These are phyloP conservation scores for Mycena haematopus DNA, from an alignment of 768 basidiomycete genomes.

Conservation along the genomic window DNA sequence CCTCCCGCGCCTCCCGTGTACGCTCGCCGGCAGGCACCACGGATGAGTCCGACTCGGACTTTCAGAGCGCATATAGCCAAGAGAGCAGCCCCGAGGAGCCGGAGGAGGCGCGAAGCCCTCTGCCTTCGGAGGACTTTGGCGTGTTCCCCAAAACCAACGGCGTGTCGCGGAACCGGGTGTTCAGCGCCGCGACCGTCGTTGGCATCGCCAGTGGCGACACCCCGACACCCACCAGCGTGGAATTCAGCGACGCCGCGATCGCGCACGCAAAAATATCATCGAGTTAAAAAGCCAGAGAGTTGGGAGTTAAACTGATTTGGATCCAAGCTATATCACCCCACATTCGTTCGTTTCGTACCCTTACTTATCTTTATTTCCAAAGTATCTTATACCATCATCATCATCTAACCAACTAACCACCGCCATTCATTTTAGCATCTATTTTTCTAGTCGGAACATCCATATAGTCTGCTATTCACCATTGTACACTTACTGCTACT, in stretches of 20 bases:
- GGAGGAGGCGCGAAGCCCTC: constrained; percentile 31
- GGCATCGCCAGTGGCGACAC: constrained; percentile 28
- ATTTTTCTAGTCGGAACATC: background rate
- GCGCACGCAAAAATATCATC: constrained; percentile 2
- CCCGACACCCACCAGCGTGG: constrained; percentile 42
- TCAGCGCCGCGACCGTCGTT: constrained; percentile 59
- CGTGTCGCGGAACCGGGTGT: constrained; percentile 57
- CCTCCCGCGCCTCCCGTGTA: constrained; percentile 14
- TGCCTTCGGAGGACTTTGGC: constrained; percentile 37
- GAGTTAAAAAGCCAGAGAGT: background rate
- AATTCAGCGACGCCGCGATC: constrained; percentile 49
- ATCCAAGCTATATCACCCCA: constrained; percentile 2
- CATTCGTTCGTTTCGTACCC: constrained; percentile 16
- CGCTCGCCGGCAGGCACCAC: constrained; percentile 44
- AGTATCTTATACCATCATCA: constrained; percentile 24
- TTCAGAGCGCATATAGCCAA: constrained; percentile 76
- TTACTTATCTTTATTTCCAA: constrained; percentile 12
- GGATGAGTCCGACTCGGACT: constrained; percentile 85
- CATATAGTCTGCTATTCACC: constrained; percentile 28
- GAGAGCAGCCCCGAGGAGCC: constrained; percentile 33
- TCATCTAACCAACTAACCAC: constrained; percentile 13
- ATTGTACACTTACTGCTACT: constrained; percentile 26
- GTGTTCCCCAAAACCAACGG: constrained; percentile 11
- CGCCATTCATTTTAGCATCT: constrained; percentile 15
- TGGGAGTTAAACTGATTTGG: background rate